Evolutionary conservation across 2,329 filamentous ascomycete genomes (phyloP).

Genomic region (Fusarium sp.): DNA sequence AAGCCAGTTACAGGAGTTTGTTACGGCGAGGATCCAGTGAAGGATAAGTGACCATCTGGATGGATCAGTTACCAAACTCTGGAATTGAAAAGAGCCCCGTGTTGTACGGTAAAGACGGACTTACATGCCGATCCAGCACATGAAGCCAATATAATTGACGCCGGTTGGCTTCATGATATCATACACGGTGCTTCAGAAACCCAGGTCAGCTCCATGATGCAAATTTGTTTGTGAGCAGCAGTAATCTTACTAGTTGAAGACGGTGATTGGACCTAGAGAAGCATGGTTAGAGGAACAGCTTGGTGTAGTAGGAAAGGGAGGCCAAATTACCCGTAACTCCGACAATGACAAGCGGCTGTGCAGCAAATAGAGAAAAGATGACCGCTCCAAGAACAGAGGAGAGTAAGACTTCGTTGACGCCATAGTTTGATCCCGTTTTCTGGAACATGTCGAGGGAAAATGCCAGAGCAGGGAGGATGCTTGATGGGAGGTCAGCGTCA

Average conservation of each 20-base stretch:
- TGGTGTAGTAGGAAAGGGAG: neutral
- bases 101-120: conserved; percentile 36
- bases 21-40: conserved; percentile 84
- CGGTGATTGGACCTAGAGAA: conserved; percentile 79
- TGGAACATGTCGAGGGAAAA: conserved; percentile 95
- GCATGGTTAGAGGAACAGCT: conserved; percentile 2
- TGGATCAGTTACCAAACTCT: neutral
- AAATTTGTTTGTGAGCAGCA: neutral
- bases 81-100: too few species aligned
- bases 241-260: conserved; percentile 79
- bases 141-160: conserved; percentile 86
- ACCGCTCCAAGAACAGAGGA: conserved; percentile 84
- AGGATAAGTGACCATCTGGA: conserved; percentile 81
- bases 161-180: conserved; percentile 83
- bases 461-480: conserved; percentile 85
- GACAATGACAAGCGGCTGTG: conserved; percentile 89
- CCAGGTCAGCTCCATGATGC: conserved; percentile 1
- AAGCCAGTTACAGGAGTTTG: conserved; percentile 89
- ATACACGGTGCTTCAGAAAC: conserved; percentile 76
- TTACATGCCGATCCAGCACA: conserved; percentile 88
- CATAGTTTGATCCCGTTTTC: conserved; percentile 84
- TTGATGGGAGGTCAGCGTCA: conserved; percentile 48
- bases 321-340: conserved; percentile 75
- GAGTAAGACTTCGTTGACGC: conserved; percentile 91
- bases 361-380: conserved; percentile 81